Conservation (phyloP, 176 grass and related monocot species). For the Oryza longistaminata region DNA sequence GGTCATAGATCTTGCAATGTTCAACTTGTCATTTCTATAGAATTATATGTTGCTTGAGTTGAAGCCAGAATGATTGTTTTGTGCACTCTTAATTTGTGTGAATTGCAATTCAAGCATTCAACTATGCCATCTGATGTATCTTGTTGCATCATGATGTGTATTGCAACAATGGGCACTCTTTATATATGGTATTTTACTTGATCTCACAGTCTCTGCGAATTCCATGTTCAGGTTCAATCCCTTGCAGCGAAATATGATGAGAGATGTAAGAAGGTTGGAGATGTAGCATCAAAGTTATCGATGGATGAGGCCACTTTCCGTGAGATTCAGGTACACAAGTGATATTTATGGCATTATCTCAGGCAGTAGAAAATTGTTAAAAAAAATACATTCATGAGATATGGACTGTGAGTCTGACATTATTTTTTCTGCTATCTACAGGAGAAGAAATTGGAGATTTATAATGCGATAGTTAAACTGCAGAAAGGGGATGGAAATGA, state of each 20-base stretch:
- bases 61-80: slow-evolving; percentile 15
- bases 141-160: slow-evolving; percentile 13
- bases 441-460: slow-evolving; percentile 95
- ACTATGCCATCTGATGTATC: not conserved
- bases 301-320: slow-evolving; percentile 99
- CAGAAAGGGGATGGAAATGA: slow-evolving; percentile 75
- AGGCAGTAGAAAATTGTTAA: not conserved
- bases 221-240: slow-evolving; percentile 72
- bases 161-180: not conserved
- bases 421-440: slow-evolving; percentile 47
- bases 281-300: slow-evolving; percentile 87
- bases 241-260: slow-evolving; percentile 86
- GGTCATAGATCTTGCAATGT: not conserved
- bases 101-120: not conserved
- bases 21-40: not conserved
- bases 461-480: slow-evolving; percentile 83
- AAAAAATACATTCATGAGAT: slow-evolving; percentile 8
- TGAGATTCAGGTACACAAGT: slow-evolving; percentile 77
- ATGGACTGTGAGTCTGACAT: not conserved
- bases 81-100: not conserved
- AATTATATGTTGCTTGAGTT: slow-evolving; percentile 21
- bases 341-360: not conserved
- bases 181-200: slow-evolving; percentile 10
- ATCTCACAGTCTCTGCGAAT: slow-evolving; percentile 16
- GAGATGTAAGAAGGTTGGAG: slow-evolving; percentile 91